A percentile compares a stretch with the other conserved stretches of the same genome.
phyloP scores from a whole-genome alignment of 2,329 filamentous ascomycete genomes.

The Aplosporella prunicola region DNA sequence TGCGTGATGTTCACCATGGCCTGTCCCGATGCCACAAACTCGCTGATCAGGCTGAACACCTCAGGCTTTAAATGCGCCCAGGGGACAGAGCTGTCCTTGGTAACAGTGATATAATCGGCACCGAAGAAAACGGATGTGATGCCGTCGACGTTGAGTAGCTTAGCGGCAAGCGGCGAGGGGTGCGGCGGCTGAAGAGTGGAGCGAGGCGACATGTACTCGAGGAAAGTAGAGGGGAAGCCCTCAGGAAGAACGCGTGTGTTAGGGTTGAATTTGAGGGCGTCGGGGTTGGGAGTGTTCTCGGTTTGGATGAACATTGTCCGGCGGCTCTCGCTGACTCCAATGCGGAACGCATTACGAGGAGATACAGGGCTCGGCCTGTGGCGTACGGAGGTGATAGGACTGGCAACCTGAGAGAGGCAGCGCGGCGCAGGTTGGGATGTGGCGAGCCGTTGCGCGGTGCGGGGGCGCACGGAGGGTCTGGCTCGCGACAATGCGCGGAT shows the following conservation, averaged over 20 bases:
- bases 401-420: conserved; percentile 26
- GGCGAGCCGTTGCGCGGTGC: conserved; percentile 15
- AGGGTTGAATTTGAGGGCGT: conserved; percentile 90
- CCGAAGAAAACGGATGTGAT: conserved; percentile 95
- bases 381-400: conserved; percentile 22
- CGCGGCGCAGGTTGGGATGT: conserved; percentile 20
- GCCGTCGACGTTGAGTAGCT: conserved; percentile 87
- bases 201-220: conserved; percentile 86
- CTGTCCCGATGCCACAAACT: conserved; percentile 77
- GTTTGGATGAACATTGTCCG: conserved; percentile 97
- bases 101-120: conserved; percentile 91
- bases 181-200: conserved; percentile 81
- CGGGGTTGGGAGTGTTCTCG: conserved; percentile 85
- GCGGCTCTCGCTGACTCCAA: conserved; percentile 12
- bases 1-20: conserved; percentile 65
- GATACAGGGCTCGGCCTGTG: conserved; percentile 22
- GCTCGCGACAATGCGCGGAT: conserved; percentile 22
- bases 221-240: conserved; percentile 61
- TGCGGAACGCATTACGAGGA: conserved; percentile 10
- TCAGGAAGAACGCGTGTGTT: conserved; percentile 79
- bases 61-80: conserved; percentile 96
- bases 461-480: conserved; percentile 17
- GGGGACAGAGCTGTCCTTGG: conserved; percentile 75
- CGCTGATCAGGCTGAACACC: conserved; percentile 89
- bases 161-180: conserved; percentile 81